Conservation (phyloP, 352 stramenopile genomes). For the Phytophthora tentaculata region DNA sequence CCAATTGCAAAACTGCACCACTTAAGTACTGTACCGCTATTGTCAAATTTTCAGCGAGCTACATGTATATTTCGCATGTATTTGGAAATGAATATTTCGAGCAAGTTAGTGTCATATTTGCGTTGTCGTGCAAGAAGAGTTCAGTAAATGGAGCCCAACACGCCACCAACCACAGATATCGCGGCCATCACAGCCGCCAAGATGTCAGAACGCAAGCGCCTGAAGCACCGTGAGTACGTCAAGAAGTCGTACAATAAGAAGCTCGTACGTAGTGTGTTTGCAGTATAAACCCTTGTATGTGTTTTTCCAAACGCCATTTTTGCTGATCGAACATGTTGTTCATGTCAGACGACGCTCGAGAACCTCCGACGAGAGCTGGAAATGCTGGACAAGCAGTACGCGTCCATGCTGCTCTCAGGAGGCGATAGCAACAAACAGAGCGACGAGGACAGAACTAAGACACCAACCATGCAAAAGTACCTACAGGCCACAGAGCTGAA, state of each 20-base stretch:
- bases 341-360: constrained; percentile 52
- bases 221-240: constrained; percentile 73
- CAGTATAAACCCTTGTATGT: neutral
- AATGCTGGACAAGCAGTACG: constrained; percentile 53
- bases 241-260: constrained; percentile 81
- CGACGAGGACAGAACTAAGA: neutral
- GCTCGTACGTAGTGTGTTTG: constrained; percentile 44
- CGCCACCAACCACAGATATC: constrained; percentile 1
- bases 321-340: constrained; percentile 19
- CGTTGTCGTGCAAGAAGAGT: too few species aligned
- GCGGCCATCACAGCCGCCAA: constrained; percentile 16
- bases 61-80: too few species aligned
- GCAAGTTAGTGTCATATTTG: too few species aligned
- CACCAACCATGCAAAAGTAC: constrained; percentile 51
- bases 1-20: too few species aligned
- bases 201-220: constrained; percentile 53
- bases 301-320: constrained; percentile 9
- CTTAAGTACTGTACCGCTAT: too few species aligned
- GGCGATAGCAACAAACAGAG: neutral
- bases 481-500: constrained; percentile 51
- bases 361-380: constrained; percentile 55
- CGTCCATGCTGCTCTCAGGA: constrained; percentile 33
- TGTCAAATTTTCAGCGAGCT: too few species aligned
- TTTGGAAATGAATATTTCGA: too few species aligned
- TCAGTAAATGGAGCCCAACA: constrained; percentile 26